Percentiles rank a stretch among this genome's conserved stretches.
Conservation (phyloP, 2,329 filamentous ascomycete genomes). For the Metarhizium anisopliae region DNA sequence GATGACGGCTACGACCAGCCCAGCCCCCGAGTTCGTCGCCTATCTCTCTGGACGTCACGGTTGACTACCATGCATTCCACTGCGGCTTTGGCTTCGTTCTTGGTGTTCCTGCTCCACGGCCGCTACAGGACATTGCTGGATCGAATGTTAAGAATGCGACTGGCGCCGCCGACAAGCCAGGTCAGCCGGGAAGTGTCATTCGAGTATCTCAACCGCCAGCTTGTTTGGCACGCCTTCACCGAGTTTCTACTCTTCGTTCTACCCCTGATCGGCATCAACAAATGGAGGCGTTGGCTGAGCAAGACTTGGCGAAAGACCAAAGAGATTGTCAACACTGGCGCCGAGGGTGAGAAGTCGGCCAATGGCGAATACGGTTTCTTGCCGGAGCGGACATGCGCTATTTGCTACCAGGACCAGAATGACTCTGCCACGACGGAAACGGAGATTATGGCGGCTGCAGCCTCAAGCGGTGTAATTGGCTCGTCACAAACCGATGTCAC, state of each 20-base stretch:
- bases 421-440: conserved; percentile 59
- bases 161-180: conserved; percentile 77
- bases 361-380: conserved; percentile 75
- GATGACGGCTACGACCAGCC: conserved; percentile 66
- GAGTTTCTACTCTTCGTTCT: conserved; percentile 96
- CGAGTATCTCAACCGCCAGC: conserved; percentile 92
- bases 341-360: conserved; percentile 39
- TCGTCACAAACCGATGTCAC: conserved; percentile 89
- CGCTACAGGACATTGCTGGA: conserved; percentile 87
- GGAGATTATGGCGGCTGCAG: conserved; percentile 63
- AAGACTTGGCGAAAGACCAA: conserved; percentile 79
- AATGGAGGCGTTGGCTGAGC: conserved; percentile 85
- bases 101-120: conserved; percentile 85
- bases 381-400: conserved; percentile 88
- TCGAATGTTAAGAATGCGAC: conserved; percentile 70
- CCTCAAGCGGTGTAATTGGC: conserved; percentile 70
- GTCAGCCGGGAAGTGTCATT: conserved; percentile 90
- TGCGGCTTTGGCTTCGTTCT: conserved; percentile 75
- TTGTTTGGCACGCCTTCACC: conserved; percentile 99
- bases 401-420: conserved; percentile 94
- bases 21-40: conserved; percentile 37
- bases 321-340: conserved; percentile 45
- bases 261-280: conserved; percentile 89
- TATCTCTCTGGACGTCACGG: conserved; percentile 62
- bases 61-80: conserved; percentile 69